Percentiles rank a stretch among this genome's conserved stretches.
phyloP scores from a whole-genome alignment of 768 basidiomycete genomes.

The Russula lepida region DNA sequence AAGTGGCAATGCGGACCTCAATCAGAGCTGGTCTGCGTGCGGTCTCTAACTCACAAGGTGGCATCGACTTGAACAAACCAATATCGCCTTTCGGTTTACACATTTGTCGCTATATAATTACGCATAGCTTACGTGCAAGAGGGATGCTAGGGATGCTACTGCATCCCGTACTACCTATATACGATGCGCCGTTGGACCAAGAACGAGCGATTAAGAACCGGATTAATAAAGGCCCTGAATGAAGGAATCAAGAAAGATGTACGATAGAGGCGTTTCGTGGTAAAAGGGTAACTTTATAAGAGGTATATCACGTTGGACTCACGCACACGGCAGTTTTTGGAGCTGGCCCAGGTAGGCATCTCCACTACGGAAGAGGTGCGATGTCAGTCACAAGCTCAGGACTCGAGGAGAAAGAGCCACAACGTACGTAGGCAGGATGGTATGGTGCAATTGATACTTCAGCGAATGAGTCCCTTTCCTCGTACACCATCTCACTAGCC shows the following conservation, averaged over 20 bases:
- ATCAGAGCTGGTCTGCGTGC: neutral
- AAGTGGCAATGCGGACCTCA: neutral
- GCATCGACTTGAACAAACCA: neutral
- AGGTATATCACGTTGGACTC: neutral
- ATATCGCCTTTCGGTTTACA: neutral
- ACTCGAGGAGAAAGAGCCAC: neutral
- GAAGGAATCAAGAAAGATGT: slow-evolving; percentile 16
- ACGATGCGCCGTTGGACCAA: slow-evolving; percentile 10
- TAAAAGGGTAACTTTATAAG: neutral
- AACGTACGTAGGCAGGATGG: slow-evolving; percentile 29
- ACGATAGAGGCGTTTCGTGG: slow-evolving; percentile 1
- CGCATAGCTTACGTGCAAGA: slow-evolving; percentile 16
- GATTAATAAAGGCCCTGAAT: neutral
- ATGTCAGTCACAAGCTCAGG: neutral
- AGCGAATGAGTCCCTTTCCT: slow-evolving; percentile 30
- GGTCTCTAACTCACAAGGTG: neutral
- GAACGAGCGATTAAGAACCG: slow-evolving; percentile 5
- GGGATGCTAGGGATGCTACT: neutral
- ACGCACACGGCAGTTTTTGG: slow-evolving; percentile 17
- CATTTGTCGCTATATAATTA: slow-evolving; percentile 12
- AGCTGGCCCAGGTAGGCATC: slow-evolving; percentile 32
- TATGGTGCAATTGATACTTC: slow-evolving; percentile 28
- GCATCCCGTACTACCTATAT: slow-evolving; percentile 3
- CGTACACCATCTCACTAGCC: slow-evolving; percentile 26
- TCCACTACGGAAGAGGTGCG: slow-evolving; percentile 25